phyloP scores from a whole-genome alignment of 2,329 filamentous ascomycete genomes.

The Neoascochyta sp. region DNA sequence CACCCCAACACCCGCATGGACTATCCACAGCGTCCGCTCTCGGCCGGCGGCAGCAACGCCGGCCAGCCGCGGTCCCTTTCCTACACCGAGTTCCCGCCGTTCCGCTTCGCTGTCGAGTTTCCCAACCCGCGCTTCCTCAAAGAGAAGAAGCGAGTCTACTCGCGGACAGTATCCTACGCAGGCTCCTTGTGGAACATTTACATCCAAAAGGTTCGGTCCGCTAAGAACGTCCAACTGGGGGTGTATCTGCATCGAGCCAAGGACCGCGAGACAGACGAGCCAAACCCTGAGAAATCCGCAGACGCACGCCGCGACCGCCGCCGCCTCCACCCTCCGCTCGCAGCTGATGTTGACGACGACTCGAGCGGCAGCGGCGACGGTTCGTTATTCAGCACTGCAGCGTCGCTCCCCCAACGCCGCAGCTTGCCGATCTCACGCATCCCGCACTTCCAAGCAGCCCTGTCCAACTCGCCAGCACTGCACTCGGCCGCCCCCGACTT shows the following conservation, averaged over 20 bases:
- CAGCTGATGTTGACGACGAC: slow-evolving; percentile 38
- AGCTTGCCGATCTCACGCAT: slow-evolving; percentile 13
- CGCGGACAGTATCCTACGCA: slow-evolving; percentile 57
- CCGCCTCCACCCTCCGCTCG: slow-evolving; percentile 19
- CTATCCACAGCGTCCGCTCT: slow-evolving; percentile 28
- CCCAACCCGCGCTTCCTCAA: slow-evolving; percentile 54
- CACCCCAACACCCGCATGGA: slow-evolving; percentile 34
- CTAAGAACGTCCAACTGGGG: slow-evolving; percentile 55
- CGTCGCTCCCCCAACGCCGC: slow-evolving; percentile 16
- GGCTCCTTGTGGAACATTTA: slow-evolving; percentile 61
- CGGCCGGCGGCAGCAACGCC: slow-evolving; percentile 35
- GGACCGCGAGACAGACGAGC: slow-evolving; percentile 50
- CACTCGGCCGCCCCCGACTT: slow-evolving; percentile 27
- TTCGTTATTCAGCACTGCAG: slow-evolving; percentile 27
- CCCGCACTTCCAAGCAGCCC: slow-evolving; percentile 11
- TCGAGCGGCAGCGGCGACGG: slow-evolving; percentile 46
- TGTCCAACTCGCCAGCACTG: slow-evolving; percentile 18
- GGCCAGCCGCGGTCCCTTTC: slow-evolving; percentile 40
- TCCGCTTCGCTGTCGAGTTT: slow-evolving; percentile 58
- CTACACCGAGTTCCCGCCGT: slow-evolving; percentile 56
- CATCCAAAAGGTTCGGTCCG: slow-evolving; percentile 56
- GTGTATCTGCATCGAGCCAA: slow-evolving; percentile 59
- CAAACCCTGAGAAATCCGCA: slow-evolving; percentile 44
- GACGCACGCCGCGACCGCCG: slow-evolving; percentile 45
- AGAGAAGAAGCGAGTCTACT: slow-evolving; percentile 58